Conservation (phyloP, 164 flowering plant species). For the Stephania cephalantha region DNA sequence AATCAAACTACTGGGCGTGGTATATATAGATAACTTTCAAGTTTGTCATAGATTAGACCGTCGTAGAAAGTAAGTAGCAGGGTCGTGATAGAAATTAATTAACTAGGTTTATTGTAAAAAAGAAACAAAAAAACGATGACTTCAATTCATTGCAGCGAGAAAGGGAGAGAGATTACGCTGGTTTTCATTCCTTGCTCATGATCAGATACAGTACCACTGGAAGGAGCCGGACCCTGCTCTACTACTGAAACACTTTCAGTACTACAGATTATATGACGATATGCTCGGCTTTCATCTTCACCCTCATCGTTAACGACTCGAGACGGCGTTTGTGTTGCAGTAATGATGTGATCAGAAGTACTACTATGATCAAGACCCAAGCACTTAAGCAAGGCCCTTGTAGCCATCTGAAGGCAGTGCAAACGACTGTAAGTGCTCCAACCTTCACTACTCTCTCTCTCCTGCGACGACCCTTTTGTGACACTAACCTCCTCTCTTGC, state of each 20-base stretch:
- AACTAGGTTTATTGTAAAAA: too few species aligned
- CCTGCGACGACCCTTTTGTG: too few species aligned
- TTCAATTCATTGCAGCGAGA: too few species aligned
- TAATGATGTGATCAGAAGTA: background rate
- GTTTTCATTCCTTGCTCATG: background rate
- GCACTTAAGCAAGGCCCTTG: conserved; percentile 17
- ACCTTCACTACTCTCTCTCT: too few species aligned
- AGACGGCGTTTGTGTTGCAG: too few species aligned
- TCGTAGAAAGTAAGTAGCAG: too few species aligned
- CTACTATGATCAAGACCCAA: conserved; percentile 15
- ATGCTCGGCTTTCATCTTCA: background rate
- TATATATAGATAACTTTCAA: too few species aligned
- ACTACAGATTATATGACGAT: background rate
- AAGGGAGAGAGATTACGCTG: background rate
- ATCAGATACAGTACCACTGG: background rate
- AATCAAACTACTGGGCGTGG: too few species aligned
- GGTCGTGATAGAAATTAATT: too few species aligned
- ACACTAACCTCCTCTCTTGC: too few species aligned
- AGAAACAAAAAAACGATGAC: too few species aligned
- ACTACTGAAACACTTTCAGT: background rate
- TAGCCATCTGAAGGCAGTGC: conserved; percentile 10
- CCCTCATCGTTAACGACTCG: background rate
- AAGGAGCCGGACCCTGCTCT: background rate
- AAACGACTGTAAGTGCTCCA: conserved; percentile 1
- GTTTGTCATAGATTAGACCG: background rate